phyloP scores from a whole-genome alignment of 2,329 filamentous ascomycete genomes.

The Alternaria sp. region DNA sequence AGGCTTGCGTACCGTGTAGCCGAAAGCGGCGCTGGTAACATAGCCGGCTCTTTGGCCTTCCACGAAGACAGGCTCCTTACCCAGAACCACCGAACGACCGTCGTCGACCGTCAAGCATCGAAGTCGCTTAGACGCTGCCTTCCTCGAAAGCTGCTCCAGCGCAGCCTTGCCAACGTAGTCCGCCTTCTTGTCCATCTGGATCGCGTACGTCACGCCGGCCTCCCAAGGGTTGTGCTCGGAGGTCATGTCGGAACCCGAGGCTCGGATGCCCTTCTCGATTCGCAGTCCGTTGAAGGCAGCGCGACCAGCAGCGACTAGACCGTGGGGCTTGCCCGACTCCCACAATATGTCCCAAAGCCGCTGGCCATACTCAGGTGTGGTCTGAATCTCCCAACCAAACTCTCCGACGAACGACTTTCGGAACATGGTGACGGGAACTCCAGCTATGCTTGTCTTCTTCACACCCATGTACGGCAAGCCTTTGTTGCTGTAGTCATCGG shows the following conservation, averaged over 20 bases:
- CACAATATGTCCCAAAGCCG: constrained; percentile 66
- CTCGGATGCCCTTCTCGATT: constrained; percentile 66
- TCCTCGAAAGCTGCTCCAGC: constrained; percentile 51
- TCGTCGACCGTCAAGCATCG: constrained; percentile 64
- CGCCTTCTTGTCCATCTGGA: constrained; percentile 56
- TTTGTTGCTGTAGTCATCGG: constrained; percentile 55
- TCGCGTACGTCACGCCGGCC: constrained; percentile 60
- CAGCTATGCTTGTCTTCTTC: constrained; percentile 58
- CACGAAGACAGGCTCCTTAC: constrained; percentile 67
- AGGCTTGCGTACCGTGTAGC: constrained; percentile 64
- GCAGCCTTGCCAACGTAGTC: constrained; percentile 61
- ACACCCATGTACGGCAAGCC: constrained; percentile 59
- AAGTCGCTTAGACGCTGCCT: constrained; percentile 46
- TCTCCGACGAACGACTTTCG: constrained; percentile 68
- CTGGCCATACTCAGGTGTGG: constrained; percentile 64
- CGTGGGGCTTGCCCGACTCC: constrained; percentile 61
- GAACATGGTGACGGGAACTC: constrained; percentile 64
- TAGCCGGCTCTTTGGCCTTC: constrained; percentile 60
- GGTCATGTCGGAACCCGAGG: constrained; percentile 65
- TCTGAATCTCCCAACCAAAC: constrained; percentile 67
- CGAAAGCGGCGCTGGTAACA: constrained; percentile 67
- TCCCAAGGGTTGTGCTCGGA: constrained; percentile 68
- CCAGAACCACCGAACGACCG: constrained; percentile 62
- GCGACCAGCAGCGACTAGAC: constrained; percentile 65
- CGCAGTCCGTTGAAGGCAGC: constrained; percentile 65